phyloP scores from a whole-genome alignment of 2,329 filamentous ascomycete species.

The Gaeumannomyces tritici region DNA sequence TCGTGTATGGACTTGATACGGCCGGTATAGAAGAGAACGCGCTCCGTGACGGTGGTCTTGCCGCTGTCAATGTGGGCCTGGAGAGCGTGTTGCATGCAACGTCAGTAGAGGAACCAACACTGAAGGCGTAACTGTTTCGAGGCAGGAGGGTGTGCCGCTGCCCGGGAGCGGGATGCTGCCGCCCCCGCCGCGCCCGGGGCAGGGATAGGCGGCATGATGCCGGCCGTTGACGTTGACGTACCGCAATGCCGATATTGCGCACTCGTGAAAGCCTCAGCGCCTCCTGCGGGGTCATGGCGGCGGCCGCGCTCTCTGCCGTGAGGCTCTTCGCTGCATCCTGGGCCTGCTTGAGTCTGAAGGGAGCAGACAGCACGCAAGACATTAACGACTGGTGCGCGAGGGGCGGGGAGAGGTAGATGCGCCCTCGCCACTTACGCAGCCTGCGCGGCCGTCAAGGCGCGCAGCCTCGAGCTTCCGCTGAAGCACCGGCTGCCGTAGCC shows the following conservation, averaged over 20 bases:
- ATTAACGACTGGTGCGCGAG: background rate
- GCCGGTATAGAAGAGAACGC: slow-evolving; percentile 95
- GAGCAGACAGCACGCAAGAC: background rate
- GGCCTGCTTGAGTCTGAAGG: slow-evolving; percentile 36
- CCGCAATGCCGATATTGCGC: slow-evolving; percentile 95
- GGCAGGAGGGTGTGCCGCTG: too few relatives aligned
- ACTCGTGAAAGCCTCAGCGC: slow-evolving; percentile 68
- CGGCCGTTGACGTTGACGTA: slow-evolving; percentile 31
- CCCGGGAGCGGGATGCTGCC: background rate
- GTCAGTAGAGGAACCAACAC: background rate
- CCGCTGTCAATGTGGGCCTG: slow-evolving; percentile 97
- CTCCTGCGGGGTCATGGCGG: slow-evolving; percentile 74
- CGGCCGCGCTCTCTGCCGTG: slow-evolving; percentile 54
- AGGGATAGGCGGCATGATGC: background rate
- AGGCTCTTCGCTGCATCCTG: slow-evolving; percentile 40
- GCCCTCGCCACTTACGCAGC: slow-evolving; percentile 24
- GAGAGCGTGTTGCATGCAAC: background rate
- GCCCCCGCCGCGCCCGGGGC: background rate
- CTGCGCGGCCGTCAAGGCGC: slow-evolving; percentile 23
- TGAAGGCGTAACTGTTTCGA: background rate
- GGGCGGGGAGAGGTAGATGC: background rate
- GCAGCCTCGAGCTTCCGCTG: slow-evolving; percentile 23
- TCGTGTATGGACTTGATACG: slow-evolving; percentile 96
- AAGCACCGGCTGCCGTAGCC: slow-evolving; percentile 25
- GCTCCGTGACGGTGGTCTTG: slow-evolving; percentile 93